Conservation (phyloP, 2,329 filamentous ascomycete genomes). For the Ophiostoma quercus region DNA sequence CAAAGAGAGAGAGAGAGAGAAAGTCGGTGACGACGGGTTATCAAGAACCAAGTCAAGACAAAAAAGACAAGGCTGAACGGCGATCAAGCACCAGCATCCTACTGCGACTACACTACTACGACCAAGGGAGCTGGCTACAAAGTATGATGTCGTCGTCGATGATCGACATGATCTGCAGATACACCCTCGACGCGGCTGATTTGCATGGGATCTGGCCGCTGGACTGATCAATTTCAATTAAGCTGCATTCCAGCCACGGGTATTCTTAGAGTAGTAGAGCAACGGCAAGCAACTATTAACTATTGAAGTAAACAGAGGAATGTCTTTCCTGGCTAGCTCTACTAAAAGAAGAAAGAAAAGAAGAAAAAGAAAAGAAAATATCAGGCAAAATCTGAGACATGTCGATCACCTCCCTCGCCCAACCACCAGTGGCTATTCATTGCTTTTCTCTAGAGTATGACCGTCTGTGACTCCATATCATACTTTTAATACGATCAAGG, state of each 20-base stretch:
- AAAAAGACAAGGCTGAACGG: slow-evolving; percentile 2
- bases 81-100: too few relatives aligned
- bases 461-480: too few relatives aligned
- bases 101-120: neutral
- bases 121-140: neutral
- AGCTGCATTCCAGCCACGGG: slow-evolving; percentile 3
- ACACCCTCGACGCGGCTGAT: neutral
- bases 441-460: neutral
- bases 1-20: neutral
- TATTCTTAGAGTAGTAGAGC: neutral
- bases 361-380: neutral
- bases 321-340: neutral
- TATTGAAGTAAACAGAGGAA: neutral
- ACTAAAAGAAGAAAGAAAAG: neutral
- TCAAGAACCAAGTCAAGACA: neutral
- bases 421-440: slow-evolving; percentile 6
- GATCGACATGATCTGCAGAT: slow-evolving; percentile 1
- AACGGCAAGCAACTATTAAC: neutral
- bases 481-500: too few relatives aligned
- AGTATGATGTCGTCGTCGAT: neutral
- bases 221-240: slow-evolving; percentile 1
- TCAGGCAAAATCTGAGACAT: neutral
- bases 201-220: neutral
- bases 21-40: neutral
- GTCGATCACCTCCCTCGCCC: slow-evolving; percentile 9